These are phyloP conservation scores for Neurospora pannonica DNA, from an alignment of 495 filamentous ascomycete genomes.

Conservation along the genomic window DNA sequence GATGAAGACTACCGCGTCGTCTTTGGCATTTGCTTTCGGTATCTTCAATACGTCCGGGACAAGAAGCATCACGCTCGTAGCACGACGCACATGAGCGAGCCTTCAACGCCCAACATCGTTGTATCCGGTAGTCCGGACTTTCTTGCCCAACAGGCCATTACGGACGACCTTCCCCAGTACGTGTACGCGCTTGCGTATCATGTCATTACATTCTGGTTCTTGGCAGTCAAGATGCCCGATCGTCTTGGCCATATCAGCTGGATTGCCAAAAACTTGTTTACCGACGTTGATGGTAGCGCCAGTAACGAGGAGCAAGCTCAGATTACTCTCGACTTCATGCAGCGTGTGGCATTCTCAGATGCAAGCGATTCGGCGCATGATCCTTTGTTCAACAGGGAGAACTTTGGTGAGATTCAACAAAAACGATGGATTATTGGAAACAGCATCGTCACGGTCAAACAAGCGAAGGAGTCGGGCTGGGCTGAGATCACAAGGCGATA, in stretches of 20 bases:
- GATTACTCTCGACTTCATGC: constrained; percentile 94
- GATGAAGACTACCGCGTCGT: constrained; percentile 85
- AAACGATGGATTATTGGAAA: constrained; percentile 82
- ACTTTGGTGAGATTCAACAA: constrained; percentile 57
- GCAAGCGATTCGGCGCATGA: constrained; percentile 61
- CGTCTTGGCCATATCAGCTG: constrained; percentile 75
- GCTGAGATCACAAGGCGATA: constrained; percentile 75
- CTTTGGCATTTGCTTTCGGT: constrained; percentile 89
- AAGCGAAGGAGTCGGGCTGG: constrained; percentile 61
- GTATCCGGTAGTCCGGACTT: constrained; percentile 13
- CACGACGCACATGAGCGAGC: constrained; percentile 23
- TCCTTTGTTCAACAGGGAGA: constrained; percentile 48
- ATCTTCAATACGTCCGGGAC: constrained; percentile 61
- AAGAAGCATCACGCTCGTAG: constrained; percentile 33
- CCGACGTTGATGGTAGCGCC: constrained; percentile 61
- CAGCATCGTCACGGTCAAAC: constrained; percentile 80
- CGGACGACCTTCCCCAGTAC: constrained; percentile 73
- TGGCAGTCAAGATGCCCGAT: constrained; percentile 74
- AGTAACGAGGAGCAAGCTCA: constrained; percentile 85
- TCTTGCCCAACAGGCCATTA: constrained; percentile 25
- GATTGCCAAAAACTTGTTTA: constrained; percentile 82
- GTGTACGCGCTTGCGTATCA: constrained; percentile 89
- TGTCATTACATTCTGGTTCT: constrained; percentile 93
- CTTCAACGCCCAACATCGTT: constrained; percentile 19
- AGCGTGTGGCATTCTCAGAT: constrained; percentile 79